Evolutionary conservation across 495 filamentous ascomycete species (phyloP).

Genomic region (Opeltia flavorubescens): DNA sequence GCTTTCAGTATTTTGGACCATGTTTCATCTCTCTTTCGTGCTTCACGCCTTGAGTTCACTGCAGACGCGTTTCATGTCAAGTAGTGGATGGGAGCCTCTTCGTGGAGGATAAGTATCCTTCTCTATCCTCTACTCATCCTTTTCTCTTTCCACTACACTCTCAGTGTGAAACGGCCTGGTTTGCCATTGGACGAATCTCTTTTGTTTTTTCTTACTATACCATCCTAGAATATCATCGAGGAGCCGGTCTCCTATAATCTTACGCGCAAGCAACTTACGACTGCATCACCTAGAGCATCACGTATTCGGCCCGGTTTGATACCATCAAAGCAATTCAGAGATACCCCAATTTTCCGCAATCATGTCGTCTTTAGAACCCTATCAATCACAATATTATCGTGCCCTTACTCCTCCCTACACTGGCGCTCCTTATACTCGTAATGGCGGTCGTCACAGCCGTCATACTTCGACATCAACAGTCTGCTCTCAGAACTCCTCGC

Average conservation of each 20-base stretch:
- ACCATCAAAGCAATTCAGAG: not conserved
- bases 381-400: constrained; percentile 23
- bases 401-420: constrained; percentile 31
- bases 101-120: constrained; percentile 17
- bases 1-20: not conserved
- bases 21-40: not conserved
- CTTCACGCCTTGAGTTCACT: not conserved
- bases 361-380: constrained; percentile 36
- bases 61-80: constrained; percentile 11
- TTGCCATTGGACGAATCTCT: constrained; percentile 16
- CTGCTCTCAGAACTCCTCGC: constrained; percentile 59
- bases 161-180: constrained; percentile 12
- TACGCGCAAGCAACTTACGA: constrained; percentile 4
- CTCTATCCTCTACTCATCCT: constrained; percentile 9
- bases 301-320: not conserved
- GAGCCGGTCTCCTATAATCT: constrained; percentile 16
- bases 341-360: constrained; percentile 11
- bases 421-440: constrained; percentile 20
- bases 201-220: constrained; percentile 8
- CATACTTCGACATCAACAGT: constrained; percentile 33
- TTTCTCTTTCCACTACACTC: constrained; percentile 6
- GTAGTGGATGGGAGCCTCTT: constrained; percentile 3
- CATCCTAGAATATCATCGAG: constrained; percentile 13
- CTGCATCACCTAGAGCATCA: constrained; percentile 3
- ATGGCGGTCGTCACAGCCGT: constrained; percentile 27